phyloP scores from a whole-genome alignment of 257 asterid genomes.

The Verbascum thapsus region DNA sequence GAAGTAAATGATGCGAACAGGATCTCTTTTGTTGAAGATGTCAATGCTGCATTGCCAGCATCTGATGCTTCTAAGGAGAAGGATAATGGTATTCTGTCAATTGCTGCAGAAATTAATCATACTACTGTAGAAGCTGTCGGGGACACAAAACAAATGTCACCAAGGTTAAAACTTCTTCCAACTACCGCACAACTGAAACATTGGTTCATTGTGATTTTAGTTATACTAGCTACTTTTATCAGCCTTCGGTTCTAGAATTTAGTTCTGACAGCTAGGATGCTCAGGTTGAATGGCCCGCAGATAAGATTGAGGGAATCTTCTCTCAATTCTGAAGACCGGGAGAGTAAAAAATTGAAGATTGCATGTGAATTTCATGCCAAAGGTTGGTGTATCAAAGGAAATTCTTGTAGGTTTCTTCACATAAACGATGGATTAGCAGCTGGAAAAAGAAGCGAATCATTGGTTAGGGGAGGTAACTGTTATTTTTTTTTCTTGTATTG shows the following conservation, averaged over 20 bases:
- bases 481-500: conserved; percentile 31
- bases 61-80: conserved; percentile 39
- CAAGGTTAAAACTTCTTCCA: conserved; percentile 61
- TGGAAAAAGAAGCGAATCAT: conserved; percentile 37
- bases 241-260: conserved; percentile 31
- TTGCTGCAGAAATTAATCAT: too few species aligned
- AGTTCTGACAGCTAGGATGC: conserved; percentile 43
- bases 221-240: conserved; percentile 23
- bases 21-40: conserved; percentile 38
- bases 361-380: conserved; percentile 72
- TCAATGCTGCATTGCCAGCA: conserved; percentile 31
- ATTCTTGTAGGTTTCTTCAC: conserved; percentile 84
- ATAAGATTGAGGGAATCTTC: conserved; percentile 55
- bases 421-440: conserved; percentile 50
- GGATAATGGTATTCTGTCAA: conserved; percentile 30
- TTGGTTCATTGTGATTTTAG: conserved; percentile 31
- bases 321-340: conserved; percentile 44
- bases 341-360: conserved; percentile 58
- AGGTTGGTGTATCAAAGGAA: conserved; percentile 96
- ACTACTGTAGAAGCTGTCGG: conserved; percentile 36
- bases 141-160: conserved; percentile 35
- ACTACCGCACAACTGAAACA: conserved; percentile 20
- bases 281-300: conserved; percentile 61
- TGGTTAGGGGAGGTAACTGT: conserved; percentile 54
- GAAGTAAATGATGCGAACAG: conserved; percentile 36